A percentile compares a stretch with the other conserved stretches of the same genome.
Conservation (phyloP, 2,329 filamentous ascomycete species). For the Cladorrhinum sp. region DNA sequence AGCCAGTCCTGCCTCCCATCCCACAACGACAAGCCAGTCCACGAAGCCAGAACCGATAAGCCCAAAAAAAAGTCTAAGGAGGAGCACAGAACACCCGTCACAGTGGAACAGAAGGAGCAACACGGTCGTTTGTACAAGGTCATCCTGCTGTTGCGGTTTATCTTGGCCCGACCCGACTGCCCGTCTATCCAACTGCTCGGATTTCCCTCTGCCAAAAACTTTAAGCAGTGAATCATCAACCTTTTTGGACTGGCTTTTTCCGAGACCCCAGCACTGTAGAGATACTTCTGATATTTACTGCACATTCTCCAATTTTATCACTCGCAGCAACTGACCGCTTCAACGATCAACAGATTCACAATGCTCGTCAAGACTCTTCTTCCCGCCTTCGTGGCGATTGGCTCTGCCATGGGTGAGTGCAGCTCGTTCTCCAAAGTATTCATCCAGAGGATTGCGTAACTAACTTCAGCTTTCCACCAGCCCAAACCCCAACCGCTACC, state of each 20-base stretch:
- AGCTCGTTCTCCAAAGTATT: neutral
- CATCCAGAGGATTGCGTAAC: neutral
- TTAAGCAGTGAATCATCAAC: conserved; percentile 13
- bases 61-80: neutral
- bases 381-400: conserved; percentile 40
- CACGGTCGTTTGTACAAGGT: neutral
- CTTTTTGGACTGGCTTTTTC: conserved; percentile 24
- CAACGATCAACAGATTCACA: conserved; percentile 31
- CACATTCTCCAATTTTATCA: conserved; percentile 1
- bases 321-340: conserved; percentile 10
- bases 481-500: conserved; percentile 35
- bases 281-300: conserved; percentile 20
- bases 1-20: neutral
- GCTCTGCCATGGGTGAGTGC: conserved; percentile 28
- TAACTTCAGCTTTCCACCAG: conserved; percentile 23
- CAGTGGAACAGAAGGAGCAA: neutral
- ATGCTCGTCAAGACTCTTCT: conserved; percentile 45
- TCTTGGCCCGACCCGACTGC: neutral
- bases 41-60: neutral
- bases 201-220: conserved; percentile 1
- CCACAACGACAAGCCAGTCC: neutral
- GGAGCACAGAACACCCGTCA: neutral
- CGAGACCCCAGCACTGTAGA: conserved; percentile 17
- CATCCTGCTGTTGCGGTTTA: neutral
- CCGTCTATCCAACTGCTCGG: conserved; percentile 2